Percentiles rank a stretch among this genome's conserved stretches.
These are phyloP conservation scores for Apiospora marii DNA, from an alignment of 2,329 filamentous ascomycete species.

Conservation along the genomic window DNA sequence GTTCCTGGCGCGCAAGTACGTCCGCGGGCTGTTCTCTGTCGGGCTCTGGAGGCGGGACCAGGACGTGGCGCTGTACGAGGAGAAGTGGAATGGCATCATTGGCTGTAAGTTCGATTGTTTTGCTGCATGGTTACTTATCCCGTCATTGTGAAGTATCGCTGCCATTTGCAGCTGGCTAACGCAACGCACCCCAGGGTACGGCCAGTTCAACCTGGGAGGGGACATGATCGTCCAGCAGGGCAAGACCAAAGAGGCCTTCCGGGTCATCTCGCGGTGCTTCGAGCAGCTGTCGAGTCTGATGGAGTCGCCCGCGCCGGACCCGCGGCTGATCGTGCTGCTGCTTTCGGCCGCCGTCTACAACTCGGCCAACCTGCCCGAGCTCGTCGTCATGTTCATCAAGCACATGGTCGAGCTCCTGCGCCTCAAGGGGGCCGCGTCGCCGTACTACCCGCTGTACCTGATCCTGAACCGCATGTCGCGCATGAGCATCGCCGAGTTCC, in stretches of 20 bases:
- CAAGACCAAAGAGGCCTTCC: conserved; percentile 17
- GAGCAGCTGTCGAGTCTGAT: not conserved
- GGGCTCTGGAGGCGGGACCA: conserved; percentile 13
- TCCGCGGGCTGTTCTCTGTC: conserved; percentile 22
- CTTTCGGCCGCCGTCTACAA: conserved; percentile 12
- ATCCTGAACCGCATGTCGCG: conserved; percentile 21
- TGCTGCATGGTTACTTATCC: not conserved
- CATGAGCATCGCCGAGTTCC: conserved; percentile 17
- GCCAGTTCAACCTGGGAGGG: conserved; percentile 21
- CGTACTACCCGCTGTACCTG: conserved; percentile 21
- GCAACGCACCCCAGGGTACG: not conserved
- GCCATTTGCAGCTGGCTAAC: not conserved
- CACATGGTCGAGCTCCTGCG: conserved; percentile 18
- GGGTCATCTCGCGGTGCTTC: conserved; percentile 10
- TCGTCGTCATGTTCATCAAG: conserved; percentile 7
- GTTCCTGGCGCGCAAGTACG: conserved; percentile 19
- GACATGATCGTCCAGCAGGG: conserved; percentile 22
- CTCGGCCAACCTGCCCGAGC: conserved; percentile 15
- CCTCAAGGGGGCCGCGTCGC: not conserved
- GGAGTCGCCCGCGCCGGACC: not conserved
- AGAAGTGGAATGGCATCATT: not conserved
- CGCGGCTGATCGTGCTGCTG: conserved; percentile 10
- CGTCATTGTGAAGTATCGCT: not conserved
- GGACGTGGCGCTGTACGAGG: conserved; percentile 8
- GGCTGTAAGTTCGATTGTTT: not conserved